Conservation (phyloP, 2,329 filamentous ascomycete genomes). For the Rhytidhysteron rufulum region DNA sequence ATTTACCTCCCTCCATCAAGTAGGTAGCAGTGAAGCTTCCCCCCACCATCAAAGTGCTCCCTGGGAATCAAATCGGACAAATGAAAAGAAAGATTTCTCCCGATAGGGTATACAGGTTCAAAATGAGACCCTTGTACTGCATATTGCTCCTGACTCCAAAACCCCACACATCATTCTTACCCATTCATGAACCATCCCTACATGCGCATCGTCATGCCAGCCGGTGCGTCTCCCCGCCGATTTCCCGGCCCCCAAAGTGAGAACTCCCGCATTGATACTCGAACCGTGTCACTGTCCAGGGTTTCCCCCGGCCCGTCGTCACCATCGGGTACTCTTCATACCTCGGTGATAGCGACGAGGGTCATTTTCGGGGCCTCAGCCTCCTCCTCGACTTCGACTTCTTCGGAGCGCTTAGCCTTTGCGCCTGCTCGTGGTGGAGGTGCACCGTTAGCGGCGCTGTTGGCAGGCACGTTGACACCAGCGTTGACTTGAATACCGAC, state of each 20-base stretch:
- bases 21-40: not conserved
- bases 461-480: slow-evolving; percentile 34
- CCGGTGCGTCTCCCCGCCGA: too few species aligned
- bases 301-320: not conserved
- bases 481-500: slow-evolving; percentile 35
- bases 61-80: too few species aligned
- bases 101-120: too few species aligned
- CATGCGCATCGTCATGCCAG: too few species aligned
- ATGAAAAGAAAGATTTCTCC: too few species aligned
- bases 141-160: too few species aligned
- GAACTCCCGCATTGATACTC: too few species aligned
- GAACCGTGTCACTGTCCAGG: too few species aligned
- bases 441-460: slow-evolving; percentile 35
- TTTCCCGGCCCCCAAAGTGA: too few species aligned
- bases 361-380: slow-evolving; percentile 31
- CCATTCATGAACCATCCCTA: too few species aligned
- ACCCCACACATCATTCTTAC: slow-evolving; percentile 3
- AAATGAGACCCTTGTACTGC: too few species aligned
- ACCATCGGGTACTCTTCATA: too few species aligned
- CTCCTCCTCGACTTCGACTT: slow-evolving; percentile 25
- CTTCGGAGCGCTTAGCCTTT: slow-evolving; percentile 24
- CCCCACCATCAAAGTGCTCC: not conserved
- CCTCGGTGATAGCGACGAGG: slow-evolving; percentile 28
- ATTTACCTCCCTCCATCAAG: not conserved
- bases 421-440: slow-evolving; percentile 3